Evolutionary conservation across 495 filamentous ascomycete genomes (phyloP).

Genomic region (Usnea hakonensis): DNA sequence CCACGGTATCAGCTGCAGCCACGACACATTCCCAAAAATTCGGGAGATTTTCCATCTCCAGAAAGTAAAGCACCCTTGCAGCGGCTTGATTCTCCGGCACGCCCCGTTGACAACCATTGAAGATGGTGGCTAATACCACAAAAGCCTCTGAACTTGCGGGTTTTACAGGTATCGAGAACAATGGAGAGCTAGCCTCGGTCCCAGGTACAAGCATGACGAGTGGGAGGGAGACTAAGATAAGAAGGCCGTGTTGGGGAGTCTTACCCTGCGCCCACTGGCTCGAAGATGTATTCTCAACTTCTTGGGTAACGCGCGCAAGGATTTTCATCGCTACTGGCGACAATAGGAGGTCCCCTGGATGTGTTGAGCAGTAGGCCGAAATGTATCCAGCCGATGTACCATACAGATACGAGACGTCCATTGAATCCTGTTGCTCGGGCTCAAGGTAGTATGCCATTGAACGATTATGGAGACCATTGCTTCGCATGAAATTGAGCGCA

Average conservation of each 20-base stretch:
- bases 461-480: constrained; percentile 42
- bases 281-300: constrained; percentile 36
- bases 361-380: constrained; percentile 46
- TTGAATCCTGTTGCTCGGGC: constrained; percentile 41
- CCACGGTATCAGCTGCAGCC: constrained; percentile 47
- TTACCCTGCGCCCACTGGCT: constrained; percentile 46
- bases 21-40: constrained; percentile 47
- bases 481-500: constrained; percentile 49
- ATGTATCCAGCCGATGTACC: constrained; percentile 51
- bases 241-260: constrained; percentile 46
- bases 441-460: constrained; percentile 47
- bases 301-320: constrained; percentile 37
- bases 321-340: constrained; percentile 35
- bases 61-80: constrained; percentile 50
- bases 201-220: constrained; percentile 46
- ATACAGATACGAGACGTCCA: constrained; percentile 46
- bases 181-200: constrained; percentile 36
- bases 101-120: constrained; percentile 41
- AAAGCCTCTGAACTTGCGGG: constrained; percentile 47
- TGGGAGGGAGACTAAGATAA: constrained; percentile 51
- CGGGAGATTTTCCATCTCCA: constrained; percentile 44
- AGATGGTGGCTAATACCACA: constrained; percentile 46
- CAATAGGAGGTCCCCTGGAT: constrained; percentile 47
- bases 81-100: constrained; percentile 37
- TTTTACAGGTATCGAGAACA: constrained; percentile 43